A percentile compares a stretch with the other conserved stretches of the same genome.
These are phyloP conservation scores for Macrophomina tecta DNA, from an alignment of 2,329 filamentous ascomycete genomes.

Conservation along the genomic window DNA sequence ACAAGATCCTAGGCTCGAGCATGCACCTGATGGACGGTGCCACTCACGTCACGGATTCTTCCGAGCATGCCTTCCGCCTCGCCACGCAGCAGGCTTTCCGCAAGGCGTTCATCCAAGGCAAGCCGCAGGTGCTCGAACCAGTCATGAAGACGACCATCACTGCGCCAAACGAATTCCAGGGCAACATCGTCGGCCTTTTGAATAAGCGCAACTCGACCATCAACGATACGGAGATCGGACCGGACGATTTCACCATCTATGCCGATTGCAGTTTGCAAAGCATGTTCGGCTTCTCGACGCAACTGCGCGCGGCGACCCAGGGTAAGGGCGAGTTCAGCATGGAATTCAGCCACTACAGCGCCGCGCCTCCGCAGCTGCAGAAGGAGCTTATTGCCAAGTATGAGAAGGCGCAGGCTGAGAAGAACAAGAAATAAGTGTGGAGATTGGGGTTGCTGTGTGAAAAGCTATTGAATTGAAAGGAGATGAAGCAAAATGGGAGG, in stretches of 20 bases:
- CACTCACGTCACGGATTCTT: conserved; percentile 97
- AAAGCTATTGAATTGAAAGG: background rate
- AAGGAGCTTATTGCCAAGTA: conserved; percentile 73
- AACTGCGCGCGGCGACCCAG: conserved; percentile 90
- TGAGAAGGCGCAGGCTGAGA: conserved; percentile 69
- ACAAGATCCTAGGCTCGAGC: conserved; percentile 84
- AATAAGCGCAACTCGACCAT: conserved; percentile 98
- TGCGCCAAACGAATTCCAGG: conserved; percentile 96
- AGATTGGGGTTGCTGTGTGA: background rate
- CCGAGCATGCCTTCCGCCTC: conserved; percentile 92
- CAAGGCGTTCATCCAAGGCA: conserved; percentile 83
- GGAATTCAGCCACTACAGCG: conserved; percentile 97
- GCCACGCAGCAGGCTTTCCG: conserved; percentile 96
- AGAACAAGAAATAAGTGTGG: conserved; percentile 54
- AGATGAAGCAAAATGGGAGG: background rate
- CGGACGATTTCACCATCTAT: conserved; percentile 90
- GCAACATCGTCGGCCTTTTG: conserved; percentile 89
- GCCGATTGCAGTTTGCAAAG: conserved; percentile 93
- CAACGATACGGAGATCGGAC: conserved; percentile 90
- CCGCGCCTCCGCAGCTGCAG: conserved; percentile 88
- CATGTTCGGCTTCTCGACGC: conserved; percentile 97
- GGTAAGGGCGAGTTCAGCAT: conserved; percentile 98
- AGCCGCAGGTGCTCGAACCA: conserved; percentile 87
- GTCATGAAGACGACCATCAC: conserved; percentile 98
- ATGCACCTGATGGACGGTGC: conserved; percentile 97